phyloP scores from a whole-genome alignment of 1,284 basidiomycete genomes.

The Waitea zeae region DNA sequence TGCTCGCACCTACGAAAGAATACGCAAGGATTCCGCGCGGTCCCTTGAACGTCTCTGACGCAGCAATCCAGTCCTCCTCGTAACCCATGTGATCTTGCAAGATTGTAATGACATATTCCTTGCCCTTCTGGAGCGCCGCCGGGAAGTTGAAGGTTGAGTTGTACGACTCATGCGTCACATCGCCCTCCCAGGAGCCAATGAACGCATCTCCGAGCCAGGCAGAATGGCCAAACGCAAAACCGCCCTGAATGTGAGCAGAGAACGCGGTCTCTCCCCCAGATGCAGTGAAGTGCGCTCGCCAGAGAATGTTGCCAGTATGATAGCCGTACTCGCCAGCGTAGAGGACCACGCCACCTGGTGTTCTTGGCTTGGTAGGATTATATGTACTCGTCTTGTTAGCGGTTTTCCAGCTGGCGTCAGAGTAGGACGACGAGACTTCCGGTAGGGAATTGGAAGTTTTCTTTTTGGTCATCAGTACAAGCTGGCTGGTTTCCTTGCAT shows the following conservation, averaged over 20 bases:
- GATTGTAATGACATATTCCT: constrained; percentile 27
- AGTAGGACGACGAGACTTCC: constrained; percentile 18
- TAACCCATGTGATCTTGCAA: constrained; percentile 38
- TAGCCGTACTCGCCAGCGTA: constrained; percentile 35
- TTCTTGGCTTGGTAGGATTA: constrained; percentile 20
- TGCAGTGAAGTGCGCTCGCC: constrained; percentile 30
- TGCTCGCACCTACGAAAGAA: constrained; percentile 19
- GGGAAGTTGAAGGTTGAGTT: constrained; percentile 16
- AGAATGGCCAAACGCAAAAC: constrained; percentile 27
- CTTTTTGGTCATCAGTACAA: background rate
- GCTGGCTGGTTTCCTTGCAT: too few species aligned
- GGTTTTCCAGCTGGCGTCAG: constrained; percentile 21
- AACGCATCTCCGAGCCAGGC: constrained; percentile 30
- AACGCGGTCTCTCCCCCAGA: constrained; percentile 24
- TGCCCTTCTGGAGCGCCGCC: constrained; percentile 11
- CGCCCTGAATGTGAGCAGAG: constrained; percentile 22
- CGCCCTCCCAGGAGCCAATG: constrained; percentile 28
- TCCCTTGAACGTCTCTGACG: constrained; percentile 23
- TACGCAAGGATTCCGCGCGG: constrained; percentile 27
- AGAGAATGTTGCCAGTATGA: constrained; percentile 36
- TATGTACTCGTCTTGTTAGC: constrained; percentile 25
- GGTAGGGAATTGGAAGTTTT: constrained; percentile 20
- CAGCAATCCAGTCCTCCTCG: constrained; percentile 23
- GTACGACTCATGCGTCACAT: constrained; percentile 11
- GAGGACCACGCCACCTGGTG: constrained; percentile 20